Base-by-base conservation (phyloP, 1,284 basidiomycete species). In the Malassezia yamatoensis region DNA sequence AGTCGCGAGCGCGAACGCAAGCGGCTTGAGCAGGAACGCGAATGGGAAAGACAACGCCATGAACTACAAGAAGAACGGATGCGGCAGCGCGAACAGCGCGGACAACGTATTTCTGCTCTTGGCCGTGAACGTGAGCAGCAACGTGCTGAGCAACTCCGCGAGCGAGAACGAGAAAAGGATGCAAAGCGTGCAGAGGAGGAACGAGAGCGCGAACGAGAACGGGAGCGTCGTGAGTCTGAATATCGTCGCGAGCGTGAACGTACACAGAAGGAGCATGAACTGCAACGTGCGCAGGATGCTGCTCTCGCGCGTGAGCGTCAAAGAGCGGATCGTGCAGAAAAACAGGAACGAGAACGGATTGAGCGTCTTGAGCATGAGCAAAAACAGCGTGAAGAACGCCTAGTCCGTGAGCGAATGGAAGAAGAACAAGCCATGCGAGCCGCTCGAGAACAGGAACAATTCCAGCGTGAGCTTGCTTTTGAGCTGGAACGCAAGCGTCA, bases 1-100 rank as follows among this genome's bases (percentile, higher is more conserved):
- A 16, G 15, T 12, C 37, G 24, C 16, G 55, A 41, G 33, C 50
- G 51, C 50, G 49, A 51, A 33, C 55, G 55, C 21, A 49, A 45
- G 49, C 49, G 49, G n/a, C 36, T 11, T 18, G 43, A 51, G 45
- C 49, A 51, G 15, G 64, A 66, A 48, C 61, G 57, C 43, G 57
- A 60, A 41, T 59, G 65, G 36, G 53, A 60, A 6, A 53, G 53
- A 35, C 61, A 65, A 49, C 58, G 65, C 37, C 61, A 67, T 36
- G 63, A 61, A 43, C 55, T 45, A 36, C 64, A 66, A 43, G 59
- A 57, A 38, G 57, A 60, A 41, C 60, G 65, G 33, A 53, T 54
- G 4, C 55, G 53, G 33, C 61, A 65, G 49, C 58, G 64, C 34
- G 63, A 69, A 43, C 61, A 61, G 47, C 53, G 58, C 35, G 49